phyloP scores from a whole-genome alignment of 2,329 filamentous ascomycete species.

The Botrytis galanthina region DNA sequence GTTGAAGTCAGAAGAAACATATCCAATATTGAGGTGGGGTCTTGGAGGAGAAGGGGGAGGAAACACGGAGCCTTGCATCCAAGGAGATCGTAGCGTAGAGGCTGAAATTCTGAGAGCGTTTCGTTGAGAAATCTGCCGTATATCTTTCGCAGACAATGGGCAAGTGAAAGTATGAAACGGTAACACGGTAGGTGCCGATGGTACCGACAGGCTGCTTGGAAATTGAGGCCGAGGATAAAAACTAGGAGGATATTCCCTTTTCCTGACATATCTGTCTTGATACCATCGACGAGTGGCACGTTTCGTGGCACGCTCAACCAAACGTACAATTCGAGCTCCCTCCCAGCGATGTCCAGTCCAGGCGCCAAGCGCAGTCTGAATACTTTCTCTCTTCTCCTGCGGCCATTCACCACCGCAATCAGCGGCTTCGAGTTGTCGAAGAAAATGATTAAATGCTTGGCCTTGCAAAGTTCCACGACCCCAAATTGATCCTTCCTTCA shows the following conservation, averaged over 20 bases:
- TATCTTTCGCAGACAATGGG: conserved; percentile 84
- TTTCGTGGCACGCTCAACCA: conserved; percentile 81
- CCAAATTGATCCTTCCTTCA: conserved; percentile 83
- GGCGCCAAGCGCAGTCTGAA: conserved; percentile 40
- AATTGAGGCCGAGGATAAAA: conserved; percentile 72
- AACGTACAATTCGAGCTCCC: conserved; percentile 76
- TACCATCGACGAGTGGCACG: conserved; percentile 84
- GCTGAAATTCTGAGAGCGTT: conserved; percentile 92
- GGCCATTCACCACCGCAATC: conserved; percentile 39
- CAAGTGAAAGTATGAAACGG: conserved; percentile 98
- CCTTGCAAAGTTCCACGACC: conserved; percentile 68
- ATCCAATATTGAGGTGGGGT: conserved; percentile 86
- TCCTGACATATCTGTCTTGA: conserved; percentile 69
- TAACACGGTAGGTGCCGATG: conserved; percentile 87
- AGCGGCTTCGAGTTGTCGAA: conserved; percentile 37
- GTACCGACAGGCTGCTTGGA: conserved; percentile 70
- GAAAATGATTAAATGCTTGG: conserved; percentile 47
- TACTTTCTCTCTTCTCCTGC: conserved; percentile 39
- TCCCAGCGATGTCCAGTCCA: conserved; percentile 84
- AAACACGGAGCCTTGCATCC: conserved; percentile 79
- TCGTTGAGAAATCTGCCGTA: conserved; percentile 89
- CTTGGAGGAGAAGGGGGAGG: conserved; percentile 79
- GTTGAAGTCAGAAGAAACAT: conserved; percentile 98
- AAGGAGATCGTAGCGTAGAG: conserved; percentile 80
- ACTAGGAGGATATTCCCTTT: conserved; percentile 52